Evolutionary conservation across 495 filamentous ascomycete genomes (phyloP), one percentile per base, ranked within the genome.

Genomic region (Penicillium verhagenii): DNA sequence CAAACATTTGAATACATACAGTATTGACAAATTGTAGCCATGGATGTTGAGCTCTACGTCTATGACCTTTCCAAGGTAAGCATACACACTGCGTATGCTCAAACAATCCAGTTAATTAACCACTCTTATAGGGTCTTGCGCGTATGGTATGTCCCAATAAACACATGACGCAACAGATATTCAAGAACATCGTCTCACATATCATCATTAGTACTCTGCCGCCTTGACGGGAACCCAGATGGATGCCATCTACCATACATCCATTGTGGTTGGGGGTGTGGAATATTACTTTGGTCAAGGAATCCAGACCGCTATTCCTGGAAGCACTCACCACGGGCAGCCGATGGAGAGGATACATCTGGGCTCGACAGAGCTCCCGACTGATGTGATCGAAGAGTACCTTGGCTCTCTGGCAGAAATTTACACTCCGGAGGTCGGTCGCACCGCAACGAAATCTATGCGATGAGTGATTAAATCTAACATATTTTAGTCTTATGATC

Each of bases 181-280:
- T 20, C 18, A 25, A 11, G 21, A 20, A 21, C 18, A 3, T 42
- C 42, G 35, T 38, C 59, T 61, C 19, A 72, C 25, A 42, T n/a
- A 7, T 13, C 11, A 9, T 52, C 52, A 55, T 18, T 61, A 88
- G 61, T 80, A 86, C 26, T 73, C 77, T 16, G 61, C 70, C 29
- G 54, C 76, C 35, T 61, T 80, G 50, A 79, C 77, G 48, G 90
- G 90, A 0, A 86, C 84, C 50, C 87, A 91, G 39, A 82, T 92
- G 18, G 92, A 96, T 71, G 92, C 92, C 26, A 82, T 96, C 40
- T 97, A 96, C 65, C 92, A 96, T 61, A 96, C 92, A 0, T 86
- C 91, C 1, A 83, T 98, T 25, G 87, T 96, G 13, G 76, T 97
- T 25, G 81, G 84, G 23, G 86, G 86, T n/a, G 73, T 82, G 49